Conservation (phyloP, 2,329 filamentous ascomycete genomes). For the Cucurbitaria berberidis region DNA sequence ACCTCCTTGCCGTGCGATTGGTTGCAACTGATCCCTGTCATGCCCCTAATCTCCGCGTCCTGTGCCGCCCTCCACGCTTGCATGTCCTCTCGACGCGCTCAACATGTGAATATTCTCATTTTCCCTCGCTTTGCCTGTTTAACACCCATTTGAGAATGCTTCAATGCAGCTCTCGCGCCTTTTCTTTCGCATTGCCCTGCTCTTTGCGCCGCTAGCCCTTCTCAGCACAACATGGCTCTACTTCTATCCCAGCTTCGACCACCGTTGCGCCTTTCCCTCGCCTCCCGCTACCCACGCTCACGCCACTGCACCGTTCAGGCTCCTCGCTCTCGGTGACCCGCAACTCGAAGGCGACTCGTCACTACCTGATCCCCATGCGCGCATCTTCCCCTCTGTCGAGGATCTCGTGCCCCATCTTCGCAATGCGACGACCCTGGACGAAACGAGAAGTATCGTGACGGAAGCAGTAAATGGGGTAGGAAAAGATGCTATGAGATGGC, state of each 20-base stretch:
- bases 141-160: constrained; percentile 35
- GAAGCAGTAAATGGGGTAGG: constrained; percentile 27
- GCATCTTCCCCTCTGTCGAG: constrained; percentile 51
- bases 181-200: constrained; percentile 54
- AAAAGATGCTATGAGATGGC: constrained; percentile 70
- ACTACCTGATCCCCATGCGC: constrained; percentile 60
- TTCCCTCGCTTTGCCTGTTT: constrained; percentile 4
- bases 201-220: constrained; percentile 70
- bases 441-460: constrained; percentile 12
- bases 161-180: constrained; percentile 59
- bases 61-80: constrained; percentile 2
- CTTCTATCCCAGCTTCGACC: constrained; percentile 77
- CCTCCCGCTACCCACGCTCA: constrained; percentile 16
- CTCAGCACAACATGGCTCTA: constrained; percentile 80
- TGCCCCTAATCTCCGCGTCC: constrained; percentile 6
- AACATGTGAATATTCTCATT: constrained; percentile 11
- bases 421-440: constrained; percentile 19
- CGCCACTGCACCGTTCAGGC: constrained; percentile 74
- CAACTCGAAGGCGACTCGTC: constrained; percentile 93
- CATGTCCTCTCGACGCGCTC: constrained; percentile 12
- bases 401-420: constrained; percentile 33
- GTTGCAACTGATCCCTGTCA: neutral
- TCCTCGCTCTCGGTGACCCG: constrained; percentile 88
- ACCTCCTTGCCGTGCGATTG: neutral
- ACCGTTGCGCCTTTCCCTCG: constrained; percentile 76